Conservation (phyloP, 345 rosid genomes). For the Aurinia saxatilis region DNA sequence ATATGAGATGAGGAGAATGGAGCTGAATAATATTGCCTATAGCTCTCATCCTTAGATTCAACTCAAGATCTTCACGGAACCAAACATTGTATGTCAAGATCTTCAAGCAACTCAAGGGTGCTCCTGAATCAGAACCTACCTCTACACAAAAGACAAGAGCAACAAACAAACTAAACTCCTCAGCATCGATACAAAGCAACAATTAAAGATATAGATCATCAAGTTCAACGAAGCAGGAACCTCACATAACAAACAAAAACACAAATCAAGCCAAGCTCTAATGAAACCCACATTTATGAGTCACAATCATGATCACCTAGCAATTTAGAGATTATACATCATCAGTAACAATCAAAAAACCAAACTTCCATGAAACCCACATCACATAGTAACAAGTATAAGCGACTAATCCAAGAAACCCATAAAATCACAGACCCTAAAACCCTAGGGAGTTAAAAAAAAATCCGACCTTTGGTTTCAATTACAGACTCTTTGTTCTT, state of each 20-base stretch:
- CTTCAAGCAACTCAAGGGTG: conserved; percentile 40
- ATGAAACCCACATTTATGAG: too few relatives aligned
- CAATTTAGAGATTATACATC: too few relatives aligned
- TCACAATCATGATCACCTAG: too few relatives aligned
- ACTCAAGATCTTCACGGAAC: conserved; percentile 90
- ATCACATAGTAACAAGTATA: neutral
- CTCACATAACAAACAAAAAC: neutral
- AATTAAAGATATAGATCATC: neutral
- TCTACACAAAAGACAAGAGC: conserved; percentile 10
- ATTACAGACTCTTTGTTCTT: conserved; percentile 12
- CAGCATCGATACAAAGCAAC: neutral
- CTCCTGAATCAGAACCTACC: conserved; percentile 34
- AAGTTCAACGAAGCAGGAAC: too few relatives aligned
- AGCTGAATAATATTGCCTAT: conserved; percentile 64
- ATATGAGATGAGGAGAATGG: conserved; percentile 83
- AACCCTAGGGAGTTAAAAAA: neutral
- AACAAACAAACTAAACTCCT: neutral
- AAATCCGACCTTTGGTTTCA: conserved; percentile 31
- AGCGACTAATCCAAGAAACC: too few relatives aligned
- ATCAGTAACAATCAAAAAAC: too few relatives aligned
- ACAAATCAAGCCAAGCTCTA: too few relatives aligned
- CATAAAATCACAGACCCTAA: neutral
- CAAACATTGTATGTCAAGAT: conserved; percentile 92
- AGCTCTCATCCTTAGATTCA: conserved; percentile 72
- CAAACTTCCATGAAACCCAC: neutral